These are phyloP conservation scores for Begonia masoniana DNA, from an alignment of 306 rosid species.

Conservation along the genomic window DNA sequence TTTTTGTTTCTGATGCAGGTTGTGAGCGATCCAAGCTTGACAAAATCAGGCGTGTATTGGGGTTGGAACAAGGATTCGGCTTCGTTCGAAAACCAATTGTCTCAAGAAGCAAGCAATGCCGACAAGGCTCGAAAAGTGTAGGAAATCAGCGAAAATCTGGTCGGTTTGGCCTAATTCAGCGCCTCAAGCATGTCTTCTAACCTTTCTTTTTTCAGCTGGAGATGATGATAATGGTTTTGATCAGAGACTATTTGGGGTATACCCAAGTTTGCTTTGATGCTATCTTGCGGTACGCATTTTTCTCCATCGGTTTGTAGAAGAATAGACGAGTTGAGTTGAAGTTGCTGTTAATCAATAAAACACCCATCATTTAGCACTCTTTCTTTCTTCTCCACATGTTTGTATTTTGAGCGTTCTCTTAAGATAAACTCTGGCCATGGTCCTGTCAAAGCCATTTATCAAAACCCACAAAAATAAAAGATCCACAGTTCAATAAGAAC, in stretches of 20 bases:
- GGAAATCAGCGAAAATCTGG: slow-evolving; percentile 92
- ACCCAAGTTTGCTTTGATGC: background rate
- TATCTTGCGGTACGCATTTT: background rate
- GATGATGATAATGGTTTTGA: background rate
- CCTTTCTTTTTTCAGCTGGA: slow-evolving; percentile 1
- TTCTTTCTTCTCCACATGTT: too few relatives aligned
- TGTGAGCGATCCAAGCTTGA: slow-evolving; percentile 87
- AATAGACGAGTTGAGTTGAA: too few relatives aligned
- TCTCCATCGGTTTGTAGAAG: too few relatives aligned
- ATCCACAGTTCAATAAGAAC: too few relatives aligned
- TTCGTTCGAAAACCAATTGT: slow-evolving; percentile 85
- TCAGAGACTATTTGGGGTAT: too few relatives aligned
- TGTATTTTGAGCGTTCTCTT: too few relatives aligned
- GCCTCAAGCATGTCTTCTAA: background rate
- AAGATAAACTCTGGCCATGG: too few relatives aligned
- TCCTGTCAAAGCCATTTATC: too few relatives aligned
- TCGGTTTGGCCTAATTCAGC: slow-evolving; percentile 58
- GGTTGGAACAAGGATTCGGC: slow-evolving; percentile 96
- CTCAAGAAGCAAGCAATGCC: slow-evolving; percentile 74
- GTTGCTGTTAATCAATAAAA: too few relatives aligned
- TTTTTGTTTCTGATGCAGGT: slow-evolving; percentile 38
- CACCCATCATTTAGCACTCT: too few relatives aligned
- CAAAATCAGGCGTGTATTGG: slow-evolving; percentile 97
- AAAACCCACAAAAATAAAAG: too few relatives aligned
- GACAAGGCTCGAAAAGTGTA: slow-evolving; percentile 89